Conservation (phyloP, 1,284 basidiomycete species). For the Ganoderma sinense region DNA sequence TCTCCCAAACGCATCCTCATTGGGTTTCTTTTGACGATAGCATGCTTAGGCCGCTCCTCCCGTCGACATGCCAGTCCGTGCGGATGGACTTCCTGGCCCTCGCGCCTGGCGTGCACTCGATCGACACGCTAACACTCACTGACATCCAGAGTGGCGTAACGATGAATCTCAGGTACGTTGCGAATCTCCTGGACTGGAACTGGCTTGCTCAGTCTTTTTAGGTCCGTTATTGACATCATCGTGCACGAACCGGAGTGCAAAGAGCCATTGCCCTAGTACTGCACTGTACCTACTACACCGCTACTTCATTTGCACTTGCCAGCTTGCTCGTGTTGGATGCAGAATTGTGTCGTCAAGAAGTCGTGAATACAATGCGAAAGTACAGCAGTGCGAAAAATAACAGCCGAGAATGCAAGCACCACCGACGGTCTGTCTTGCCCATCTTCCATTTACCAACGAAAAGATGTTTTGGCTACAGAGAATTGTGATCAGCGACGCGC, state of each 20-base stretch:
- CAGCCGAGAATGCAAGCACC: slow-evolving; percentile 3
- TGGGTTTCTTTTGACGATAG: neutral
- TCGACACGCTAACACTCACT: slow-evolving; percentile 77
- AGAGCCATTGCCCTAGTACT: neutral
- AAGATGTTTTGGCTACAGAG: slow-evolving; percentile 80
- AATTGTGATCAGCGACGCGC: slow-evolving; percentile 23
- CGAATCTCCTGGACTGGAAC: too few species aligned
- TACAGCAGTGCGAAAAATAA: slow-evolving; percentile 13
- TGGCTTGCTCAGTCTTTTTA: slow-evolving; percentile 34
- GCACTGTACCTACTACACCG: neutral
- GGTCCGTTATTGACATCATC: slow-evolving; percentile 73
- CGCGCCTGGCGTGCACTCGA: slow-evolving; percentile 79
- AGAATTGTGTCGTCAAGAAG: neutral
- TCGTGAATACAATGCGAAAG: slow-evolving; percentile 3
- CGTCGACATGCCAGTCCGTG: slow-evolving; percentile 86
- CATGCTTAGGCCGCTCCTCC: slow-evolving; percentile 73
- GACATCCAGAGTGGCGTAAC: slow-evolving; percentile 78
- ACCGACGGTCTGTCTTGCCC: slow-evolving; percentile 88
- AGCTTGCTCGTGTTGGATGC: too few species aligned
- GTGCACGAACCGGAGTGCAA: slow-evolving; percentile 54
- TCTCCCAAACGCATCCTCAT: neutral
- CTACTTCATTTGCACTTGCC: too few species aligned
- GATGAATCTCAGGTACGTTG: slow-evolving; percentile 74
- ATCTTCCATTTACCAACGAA: slow-evolving; percentile 90
- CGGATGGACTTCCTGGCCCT: slow-evolving; percentile 87